Base-by-base conservation (phyloP, 108 stramenopile genomes). In the Cyclotella atomus region DNA sequence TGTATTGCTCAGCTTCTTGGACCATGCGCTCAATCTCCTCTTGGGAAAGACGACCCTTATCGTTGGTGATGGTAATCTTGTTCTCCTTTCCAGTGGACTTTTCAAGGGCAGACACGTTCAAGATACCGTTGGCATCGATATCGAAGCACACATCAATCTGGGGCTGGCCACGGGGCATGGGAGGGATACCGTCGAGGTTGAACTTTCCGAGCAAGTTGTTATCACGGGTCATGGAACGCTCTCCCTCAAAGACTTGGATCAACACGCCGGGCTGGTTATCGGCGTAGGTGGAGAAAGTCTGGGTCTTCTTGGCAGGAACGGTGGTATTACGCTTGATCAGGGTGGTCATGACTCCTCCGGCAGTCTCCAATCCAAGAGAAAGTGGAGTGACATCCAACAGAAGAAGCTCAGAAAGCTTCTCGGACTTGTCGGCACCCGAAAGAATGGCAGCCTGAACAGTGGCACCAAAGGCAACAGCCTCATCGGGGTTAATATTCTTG, bases 61-160 rank as follows among this genome's bases (percentile, higher is more conserved):
- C 98, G 89, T 99, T 99, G 81, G 96, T 99, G 86, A 99, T 99
- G 85, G 98, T 99, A 81, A 99, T 99, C 93, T 99, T 98, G 83
- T 99, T 86, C 80, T 97, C 98, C 94, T 99, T 99, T 63, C 98
- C 98, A 44, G 98, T 99, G 34, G 95, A 96, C 91, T 99, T 99
- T 85, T 99, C 98, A 30, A 98, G 81, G 35, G 98, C 98, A 44
- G 89, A 91, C 8, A 99, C 98, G 85, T 95, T 93, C 59, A 95
- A 52, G 67, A 76, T 76, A 32, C 75, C 75, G 38, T 76, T 94
- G 75, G 97, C 99, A 83, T 98, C 99, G 71, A 99, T 96, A 77
- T 98, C 99, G 79, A 98, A 99, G 84, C 94, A 95, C 27, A 99
- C 98, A 70, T 95, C 99, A 73, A 99, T 98, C 83, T 99, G 99